Percentiles rank a stretch among this genome's conserved stretches.
Conservation (phyloP, 805 yeast species). For the Ogataea pilisensis region DNA sequence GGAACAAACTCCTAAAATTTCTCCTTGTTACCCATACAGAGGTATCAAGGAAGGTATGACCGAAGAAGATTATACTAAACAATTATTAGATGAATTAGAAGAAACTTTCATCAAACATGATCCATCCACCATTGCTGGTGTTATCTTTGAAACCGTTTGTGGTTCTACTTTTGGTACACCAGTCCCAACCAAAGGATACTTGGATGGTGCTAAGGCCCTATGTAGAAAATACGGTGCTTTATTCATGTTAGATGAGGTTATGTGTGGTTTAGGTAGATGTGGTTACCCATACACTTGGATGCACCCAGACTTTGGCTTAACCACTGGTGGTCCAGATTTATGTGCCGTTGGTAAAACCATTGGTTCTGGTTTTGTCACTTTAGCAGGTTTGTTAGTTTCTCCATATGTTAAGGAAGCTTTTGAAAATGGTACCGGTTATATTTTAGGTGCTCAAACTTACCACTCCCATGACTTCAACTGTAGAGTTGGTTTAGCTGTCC, state of each 20-base stretch:
- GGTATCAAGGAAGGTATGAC: slow-evolving; percentile 31
- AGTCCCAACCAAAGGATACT: slow-evolving; percentile 43
- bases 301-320: slow-evolving; percentile 44
- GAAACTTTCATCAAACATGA: slow-evolving; percentile 38
- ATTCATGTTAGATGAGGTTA: slow-evolving; percentile 50
- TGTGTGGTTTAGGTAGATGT: slow-evolving; percentile 55
- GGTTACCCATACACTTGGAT: slow-evolving; percentile 37
- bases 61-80: slow-evolving; percentile 35
- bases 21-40: slow-evolving; percentile 33
- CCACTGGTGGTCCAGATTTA: slow-evolving; percentile 43
- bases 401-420: slow-evolving; percentile 37
- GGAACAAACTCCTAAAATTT: slow-evolving; percentile 28
- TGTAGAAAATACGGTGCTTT: slow-evolving; percentile 50
- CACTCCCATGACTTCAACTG: slow-evolving; percentile 46
- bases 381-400: slow-evolving; percentile 43
- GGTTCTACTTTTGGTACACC: slow-evolving; percentile 45
- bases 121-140: slow-evolving; percentile 40
- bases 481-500: slow-evolving; percentile 43
- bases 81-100: slow-evolving; percentile 39
- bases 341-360: slow-evolving; percentile 47
- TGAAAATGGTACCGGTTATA: slow-evolving; percentile 36
- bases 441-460: slow-evolving; percentile 49
- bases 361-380: slow-evolving; percentile 46
- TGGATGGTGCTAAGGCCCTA: slow-evolving; percentile 41
- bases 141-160: slow-evolving; percentile 43